phyloP scores from a whole-genome alignment of 1,139 yeast genomes.

The Yamadazyma oceani region DNA sequence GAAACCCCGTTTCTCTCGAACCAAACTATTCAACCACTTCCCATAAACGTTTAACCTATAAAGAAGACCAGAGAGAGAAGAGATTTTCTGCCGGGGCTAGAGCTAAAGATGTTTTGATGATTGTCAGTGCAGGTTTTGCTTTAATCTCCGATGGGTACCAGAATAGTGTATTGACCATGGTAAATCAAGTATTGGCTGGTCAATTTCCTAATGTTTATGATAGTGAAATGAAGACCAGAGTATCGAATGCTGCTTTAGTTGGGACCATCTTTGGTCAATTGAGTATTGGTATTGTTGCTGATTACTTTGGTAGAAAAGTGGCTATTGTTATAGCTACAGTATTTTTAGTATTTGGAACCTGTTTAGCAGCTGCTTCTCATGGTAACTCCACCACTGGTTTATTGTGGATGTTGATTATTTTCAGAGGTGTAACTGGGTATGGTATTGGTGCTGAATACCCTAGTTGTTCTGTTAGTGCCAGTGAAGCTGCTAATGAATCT shows the following conservation, averaged over 20 bases:
- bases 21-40: not conserved
- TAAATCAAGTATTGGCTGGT: slow-evolving; percentile 36
- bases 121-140: slow-evolving; percentile 51
- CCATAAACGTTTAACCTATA: slow-evolving; percentile 28
- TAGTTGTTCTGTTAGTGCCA: slow-evolving; percentile 65
- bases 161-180: slow-evolving; percentile 51
- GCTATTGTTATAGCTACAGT: slow-evolving; percentile 47
- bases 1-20: not conserved
- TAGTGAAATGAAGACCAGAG: slow-evolving; percentile 42
- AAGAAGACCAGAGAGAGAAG: slow-evolving; percentile 31
- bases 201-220: slow-evolving; percentile 33
- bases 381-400: slow-evolving; percentile 41
- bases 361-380: slow-evolving; percentile 51
- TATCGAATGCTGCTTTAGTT: slow-evolving; percentile 49
- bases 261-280: slow-evolving; percentile 54
- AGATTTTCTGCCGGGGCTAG: slow-evolving; percentile 32
- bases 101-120: slow-evolving; percentile 33
- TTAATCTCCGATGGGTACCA: slow-evolving; percentile 55
- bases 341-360: slow-evolving; percentile 44
- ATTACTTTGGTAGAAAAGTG: slow-evolving; percentile 48
- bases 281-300: slow-evolving; percentile 43
- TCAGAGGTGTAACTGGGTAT: slow-evolving; percentile 69
- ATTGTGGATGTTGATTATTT: slow-evolving; percentile 73
- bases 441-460: slow-evolving; percentile 83
- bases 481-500: slow-evolving; percentile 70